A percentile compares a stretch with the other conserved stretches of the same genome.
Conservation (phyloP, 495 filamentous ascomycete species). For the Rhypophila decipiens region DNA sequence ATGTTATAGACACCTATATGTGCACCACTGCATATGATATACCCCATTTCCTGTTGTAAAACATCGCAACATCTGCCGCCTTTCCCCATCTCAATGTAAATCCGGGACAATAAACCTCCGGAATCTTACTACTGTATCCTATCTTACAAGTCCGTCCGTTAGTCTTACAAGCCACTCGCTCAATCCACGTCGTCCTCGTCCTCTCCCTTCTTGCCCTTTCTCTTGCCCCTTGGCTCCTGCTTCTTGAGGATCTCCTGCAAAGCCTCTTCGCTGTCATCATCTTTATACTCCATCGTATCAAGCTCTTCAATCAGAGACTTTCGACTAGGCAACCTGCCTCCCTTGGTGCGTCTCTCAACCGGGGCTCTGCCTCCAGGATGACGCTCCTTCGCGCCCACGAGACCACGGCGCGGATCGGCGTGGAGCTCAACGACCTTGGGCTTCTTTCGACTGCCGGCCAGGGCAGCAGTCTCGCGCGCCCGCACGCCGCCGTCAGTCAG, state of each 20-base stretch:
- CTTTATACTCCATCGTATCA: conserved; percentile 17
- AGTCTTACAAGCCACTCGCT: too few species aligned
- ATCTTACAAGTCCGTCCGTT: not conserved
- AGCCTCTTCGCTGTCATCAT: conserved; percentile 12
- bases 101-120: too few species aligned
- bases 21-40: too few species aligned
- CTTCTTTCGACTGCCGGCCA: conserved; percentile 20
- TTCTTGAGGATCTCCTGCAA: not conserved
- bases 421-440: conserved; percentile 29
- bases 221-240: not conserved
- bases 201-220: not conserved
- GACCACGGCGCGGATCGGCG: conserved; percentile 22
- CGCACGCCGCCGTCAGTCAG: conserved; percentile 37
- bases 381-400: conserved; percentile 27
- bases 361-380: conserved; percentile 10
- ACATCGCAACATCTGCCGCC: too few species aligned
- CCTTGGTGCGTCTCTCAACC: conserved; percentile 46
- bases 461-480: conserved; percentile 19
- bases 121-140: too few species aligned
- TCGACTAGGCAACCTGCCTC: conserved; percentile 43
- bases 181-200: not conserved
- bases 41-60: too few species aligned
- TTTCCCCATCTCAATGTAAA: too few species aligned
- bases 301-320: conserved; percentile 34
- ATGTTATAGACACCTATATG: too few species aligned